Base-by-base conservation (phyloP, 1,139 yeast genomes). In the Candida sojae region DNA sequence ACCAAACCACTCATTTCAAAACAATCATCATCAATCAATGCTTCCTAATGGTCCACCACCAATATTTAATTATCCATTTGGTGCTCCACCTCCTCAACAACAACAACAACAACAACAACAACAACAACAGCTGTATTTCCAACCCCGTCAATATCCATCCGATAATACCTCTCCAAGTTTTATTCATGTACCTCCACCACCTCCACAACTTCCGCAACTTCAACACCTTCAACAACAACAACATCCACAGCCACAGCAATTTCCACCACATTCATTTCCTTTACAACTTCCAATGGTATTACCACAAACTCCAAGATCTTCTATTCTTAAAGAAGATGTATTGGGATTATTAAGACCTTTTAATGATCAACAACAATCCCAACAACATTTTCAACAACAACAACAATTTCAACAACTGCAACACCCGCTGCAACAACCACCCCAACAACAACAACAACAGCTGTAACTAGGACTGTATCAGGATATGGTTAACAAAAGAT, bases 271-370 rank as follows among this genome's bases (percentile, higher is more conserved):
- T 28, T 39, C 39, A 4, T 17, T 17, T 17, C 32, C 31, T 1
- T 32, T 21, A 6, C 32, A 12, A 38, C 10, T n/a, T 11, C 41
- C 33, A 9, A 10, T 42, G 33, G 26, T 43, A 9, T 32, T 29
- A 28, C 42, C 39, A 33, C 43, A 32, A 39, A 41, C 44, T 35
- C 43, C 45, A 13, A 34, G 35, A 6, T 44, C 48, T 6, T 36
- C 43, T 4, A 38, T 38, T 34, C 41, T 48, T 5, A 37, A 35
- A 35, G 47, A 42, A 28, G 40, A 42, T 6, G 44, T 48, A 25
- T 38, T 45, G 17, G 46, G 43, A 12, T 26, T 44, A 11, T 39
- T 44, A n/a, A 44, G 43, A 34, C 43, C 46, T 11, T 28, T 44
- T 21, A 39, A 33, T 39, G 43, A 39, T 32, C 10, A 17, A 17